Evolutionary conservation across 768 basidiomycete genomes (phyloP).

Genomic region (Pleurotus giganteus): DNA sequence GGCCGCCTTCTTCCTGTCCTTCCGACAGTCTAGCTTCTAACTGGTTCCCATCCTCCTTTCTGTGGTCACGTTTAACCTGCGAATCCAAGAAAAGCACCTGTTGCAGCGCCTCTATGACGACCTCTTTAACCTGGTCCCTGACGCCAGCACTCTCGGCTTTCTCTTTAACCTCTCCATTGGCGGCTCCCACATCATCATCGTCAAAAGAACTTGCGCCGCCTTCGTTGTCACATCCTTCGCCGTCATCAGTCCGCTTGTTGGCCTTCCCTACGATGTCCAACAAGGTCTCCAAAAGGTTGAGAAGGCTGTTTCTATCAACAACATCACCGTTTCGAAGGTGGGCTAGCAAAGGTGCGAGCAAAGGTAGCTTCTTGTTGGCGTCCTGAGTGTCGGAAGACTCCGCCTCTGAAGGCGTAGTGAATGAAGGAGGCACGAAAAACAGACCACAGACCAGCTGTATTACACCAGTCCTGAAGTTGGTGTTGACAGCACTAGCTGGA

Average conservation of each 20-base stretch:
- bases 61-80: neutral
- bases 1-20: neutral
- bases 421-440: neutral
- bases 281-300: slow-evolving; percentile 8
- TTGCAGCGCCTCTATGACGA: slow-evolving; percentile 9
- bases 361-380: neutral
- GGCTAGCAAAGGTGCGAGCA: slow-evolving; percentile 11
- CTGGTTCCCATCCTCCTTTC: neutral
- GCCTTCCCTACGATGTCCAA: neutral
- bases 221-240: neutral
- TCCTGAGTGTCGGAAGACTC: neutral
- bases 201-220: neutral
- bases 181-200: neutral
- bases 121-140: neutral
- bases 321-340: slow-evolving; percentile 9
- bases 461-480: neutral
- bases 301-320: slow-evolving; percentile 9
- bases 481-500: neutral
- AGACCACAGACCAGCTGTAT: neutral
- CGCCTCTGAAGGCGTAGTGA: neutral
- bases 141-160: neutral
- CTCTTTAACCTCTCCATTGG: neutral
- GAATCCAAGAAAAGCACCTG: neutral
- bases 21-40: neutral
- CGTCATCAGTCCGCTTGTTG: neutral